Evolutionary conservation across 345 rosid genomes (phyloP).

Genomic region (Eucalyptus cloeziana): DNA sequence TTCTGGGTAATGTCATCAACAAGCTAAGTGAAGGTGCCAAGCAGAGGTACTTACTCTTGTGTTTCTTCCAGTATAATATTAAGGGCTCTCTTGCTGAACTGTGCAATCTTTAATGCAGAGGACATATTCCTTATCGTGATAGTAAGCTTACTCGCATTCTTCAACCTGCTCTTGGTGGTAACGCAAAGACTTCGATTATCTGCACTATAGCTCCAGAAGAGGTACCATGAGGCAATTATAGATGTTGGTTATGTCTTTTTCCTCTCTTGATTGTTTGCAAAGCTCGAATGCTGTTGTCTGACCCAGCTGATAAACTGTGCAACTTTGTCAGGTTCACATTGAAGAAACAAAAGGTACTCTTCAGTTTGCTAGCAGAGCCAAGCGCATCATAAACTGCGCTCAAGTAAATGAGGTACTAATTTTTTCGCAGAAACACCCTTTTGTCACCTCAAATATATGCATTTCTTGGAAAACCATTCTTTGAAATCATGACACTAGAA

Average conservation of each 20-base stretch:
- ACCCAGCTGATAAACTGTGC: neutral
- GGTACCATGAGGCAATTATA: slow-evolving; percentile 21
- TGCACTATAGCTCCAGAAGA: slow-evolving; percentile 98
- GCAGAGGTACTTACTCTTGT: slow-evolving; percentile 40
- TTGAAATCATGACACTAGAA: neutral
- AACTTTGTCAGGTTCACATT: slow-evolving; percentile 55
- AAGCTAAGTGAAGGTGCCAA: slow-evolving; percentile 77
- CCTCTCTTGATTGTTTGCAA: neutral
- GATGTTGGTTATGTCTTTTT: neutral
- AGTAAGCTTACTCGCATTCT: slow-evolving; percentile 97
- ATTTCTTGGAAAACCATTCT: neutral
- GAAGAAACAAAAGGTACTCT: slow-evolving; percentile 97
- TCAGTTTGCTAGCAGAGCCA: slow-evolving; percentile 96
- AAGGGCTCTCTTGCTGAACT: neutral
- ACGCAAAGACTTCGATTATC: slow-evolving; percentile 93
- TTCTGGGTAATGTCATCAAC: slow-evolving; percentile 93
- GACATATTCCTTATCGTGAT: slow-evolving; percentile 95
- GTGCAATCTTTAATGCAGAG: slow-evolving; percentile 29
- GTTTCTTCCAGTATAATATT: neutral
- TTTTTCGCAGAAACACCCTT: neutral
- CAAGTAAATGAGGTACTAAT: slow-evolving; percentile 85
- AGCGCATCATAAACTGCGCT: slow-evolving; percentile 84
- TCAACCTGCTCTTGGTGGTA: slow-evolving; percentile 97
- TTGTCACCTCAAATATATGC: neutral
- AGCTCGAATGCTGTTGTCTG: neutral